These are phyloP conservation scores for Isabelozyma heimii DNA, from an alignment of 805 yeast species.

Conservation along the genomic window DNA sequence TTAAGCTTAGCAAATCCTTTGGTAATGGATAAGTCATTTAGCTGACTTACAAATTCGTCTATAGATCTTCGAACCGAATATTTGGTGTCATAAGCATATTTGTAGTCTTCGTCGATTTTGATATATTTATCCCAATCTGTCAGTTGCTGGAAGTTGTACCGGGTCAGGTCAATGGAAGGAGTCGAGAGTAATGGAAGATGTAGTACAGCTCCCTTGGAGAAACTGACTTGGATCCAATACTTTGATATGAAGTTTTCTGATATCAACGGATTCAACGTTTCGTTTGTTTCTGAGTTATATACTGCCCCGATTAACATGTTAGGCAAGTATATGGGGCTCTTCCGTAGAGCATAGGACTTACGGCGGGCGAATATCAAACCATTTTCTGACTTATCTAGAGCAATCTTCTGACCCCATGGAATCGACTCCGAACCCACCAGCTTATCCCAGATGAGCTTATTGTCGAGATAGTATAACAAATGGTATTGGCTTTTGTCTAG, in stretches of 20 bases:
- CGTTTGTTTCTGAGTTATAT: neutral
- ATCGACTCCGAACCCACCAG: conserved; percentile 12
- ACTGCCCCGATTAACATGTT: conserved; percentile 24
- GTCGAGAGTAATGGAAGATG: conserved; percentile 30
- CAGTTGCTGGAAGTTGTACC: conserved; percentile 5
- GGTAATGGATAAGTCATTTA: neutral
- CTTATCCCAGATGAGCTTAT: conserved; percentile 18
- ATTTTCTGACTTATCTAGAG: conserved; percentile 1
- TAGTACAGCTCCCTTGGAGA: conserved; percentile 10
- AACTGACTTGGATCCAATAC: conserved; percentile 26
- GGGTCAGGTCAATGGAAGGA: conserved; percentile 23
- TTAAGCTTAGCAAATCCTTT: neutral
- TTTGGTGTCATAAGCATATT: conserved; percentile 12
- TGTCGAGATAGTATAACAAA: conserved; percentile 28
- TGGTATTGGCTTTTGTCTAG: conserved; percentile 12
- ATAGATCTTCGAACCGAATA: conserved; percentile 4
- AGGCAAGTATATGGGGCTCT: conserved; percentile 24
- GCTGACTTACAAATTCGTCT: conserved; percentile 1
- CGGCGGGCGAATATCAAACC: conserved; percentile 16
- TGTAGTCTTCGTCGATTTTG: conserved; percentile 16
- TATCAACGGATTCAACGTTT: conserved; percentile 15
- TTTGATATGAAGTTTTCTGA: conserved; percentile 20
- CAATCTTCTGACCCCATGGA: conserved; percentile 20
- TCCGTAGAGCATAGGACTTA: conserved; percentile 17
- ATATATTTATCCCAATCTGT: conserved; percentile 17